A percentile compares a stretch with the other conserved stretches of the same genome.
phyloP scores from a whole-genome alignment of 768 basidiomycete species.

The Boletus reticuloceps region DNA sequence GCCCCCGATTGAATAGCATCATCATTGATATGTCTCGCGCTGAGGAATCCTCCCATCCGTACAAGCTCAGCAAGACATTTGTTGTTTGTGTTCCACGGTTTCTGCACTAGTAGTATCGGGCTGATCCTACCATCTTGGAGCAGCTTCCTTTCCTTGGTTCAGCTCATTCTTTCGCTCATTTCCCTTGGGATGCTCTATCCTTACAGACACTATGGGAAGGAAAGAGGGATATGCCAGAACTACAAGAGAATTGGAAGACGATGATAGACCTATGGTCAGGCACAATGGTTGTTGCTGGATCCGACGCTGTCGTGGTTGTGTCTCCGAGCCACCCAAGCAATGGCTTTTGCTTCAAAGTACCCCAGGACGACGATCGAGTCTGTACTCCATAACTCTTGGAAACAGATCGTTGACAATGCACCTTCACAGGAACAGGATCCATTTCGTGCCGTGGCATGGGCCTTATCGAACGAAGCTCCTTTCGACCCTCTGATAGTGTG shows the following conservation, averaged over 20 bases:
- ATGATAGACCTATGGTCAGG: constrained; percentile 50
- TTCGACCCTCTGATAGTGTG: constrained; percentile 62
- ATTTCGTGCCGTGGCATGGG: constrained; percentile 54
- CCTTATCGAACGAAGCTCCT: constrained; percentile 41
- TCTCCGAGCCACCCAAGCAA: constrained; percentile 20
- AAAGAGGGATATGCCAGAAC: constrained; percentile 28
- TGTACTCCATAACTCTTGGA: neutral
- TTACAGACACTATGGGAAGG: constrained; percentile 41
- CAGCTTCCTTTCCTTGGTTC: constrained; percentile 34
- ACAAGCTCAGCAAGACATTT: constrained; percentile 40
- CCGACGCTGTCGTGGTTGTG: constrained; percentile 37
- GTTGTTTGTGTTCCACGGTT: constrained; percentile 38
- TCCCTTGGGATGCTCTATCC: constrained; percentile 39
- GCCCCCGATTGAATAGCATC: neutral
- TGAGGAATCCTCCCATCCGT: constrained; percentile 30
- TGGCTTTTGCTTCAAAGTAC: constrained; percentile 36
- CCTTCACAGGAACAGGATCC: constrained; percentile 23
- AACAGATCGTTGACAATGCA: constrained; percentile 3
- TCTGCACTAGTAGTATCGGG: neutral
- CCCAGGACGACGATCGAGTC: constrained; percentile 22
- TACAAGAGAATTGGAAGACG: constrained; percentile 39
- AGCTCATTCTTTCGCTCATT: constrained; percentile 42
- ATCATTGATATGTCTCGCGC: constrained; percentile 4
- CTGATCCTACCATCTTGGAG: too few relatives aligned
- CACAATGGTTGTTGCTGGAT: constrained; percentile 49